Evolutionary conservation across 257 asterid genomes (phyloP).

Genomic region (Mentha longifolia): DNA sequence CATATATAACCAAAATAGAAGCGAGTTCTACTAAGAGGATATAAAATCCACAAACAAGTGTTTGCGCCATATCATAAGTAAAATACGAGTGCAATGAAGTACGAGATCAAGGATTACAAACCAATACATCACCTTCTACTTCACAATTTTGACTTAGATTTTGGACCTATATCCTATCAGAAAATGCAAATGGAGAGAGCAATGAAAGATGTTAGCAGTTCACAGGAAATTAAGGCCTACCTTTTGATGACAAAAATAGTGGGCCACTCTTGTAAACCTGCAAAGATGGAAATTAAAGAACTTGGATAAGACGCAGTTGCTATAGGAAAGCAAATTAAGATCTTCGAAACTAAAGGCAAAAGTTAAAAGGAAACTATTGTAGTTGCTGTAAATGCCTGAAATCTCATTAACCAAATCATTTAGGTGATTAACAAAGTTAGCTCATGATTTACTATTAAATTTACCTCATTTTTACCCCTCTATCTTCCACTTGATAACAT

Average conservation of each 20-base stretch:
- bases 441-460: background rate
- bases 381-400: background rate
- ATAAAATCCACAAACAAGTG: too few relatives aligned
- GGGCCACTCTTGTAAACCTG: conserved; percentile 98
- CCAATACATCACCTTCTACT: too few relatives aligned
- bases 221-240: conserved; percentile 34
- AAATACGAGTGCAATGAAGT: too few relatives aligned
- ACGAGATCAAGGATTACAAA: too few relatives aligned
- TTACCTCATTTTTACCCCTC: too few relatives aligned
- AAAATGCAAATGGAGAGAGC: background rate
- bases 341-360: background rate
- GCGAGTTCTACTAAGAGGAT: too few relatives aligned
- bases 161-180: background rate
- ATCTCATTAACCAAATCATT: too few relatives aligned
- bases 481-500: too few relatives aligned
- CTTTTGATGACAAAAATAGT: conserved; percentile 92
- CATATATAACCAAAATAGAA: too few relatives aligned
- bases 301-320: conserved; percentile 23
- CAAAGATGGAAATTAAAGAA: conserved; percentile 35
- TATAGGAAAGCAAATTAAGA: background rate
- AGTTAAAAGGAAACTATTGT: background rate
- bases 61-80: too few relatives aligned
- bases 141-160: too few relatives aligned
- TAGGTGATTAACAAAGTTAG: background rate
- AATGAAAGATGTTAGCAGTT: conserved; percentile 8